Base-by-base conservation (phyloP, 2,329 filamentous ascomycete species). In the Berkeleyomyces rouxiae region DNA sequence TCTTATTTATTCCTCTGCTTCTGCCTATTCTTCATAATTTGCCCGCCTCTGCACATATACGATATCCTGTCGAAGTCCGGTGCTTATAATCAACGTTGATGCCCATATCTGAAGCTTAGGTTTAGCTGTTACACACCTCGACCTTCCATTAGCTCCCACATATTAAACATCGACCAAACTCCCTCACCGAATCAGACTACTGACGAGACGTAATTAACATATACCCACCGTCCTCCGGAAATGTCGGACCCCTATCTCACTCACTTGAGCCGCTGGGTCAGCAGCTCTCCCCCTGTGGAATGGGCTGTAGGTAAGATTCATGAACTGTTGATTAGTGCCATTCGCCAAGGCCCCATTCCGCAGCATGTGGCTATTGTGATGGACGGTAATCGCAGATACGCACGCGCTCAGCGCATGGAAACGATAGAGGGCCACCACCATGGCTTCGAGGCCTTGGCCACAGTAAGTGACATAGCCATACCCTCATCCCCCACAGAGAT, bases 351-450 rank as follows among this genome's bases (percentile, higher is more conserved):
- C 0, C 90, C 90, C 1, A 86, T 99, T 62, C 93, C 93, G 7
- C 85, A 90, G 70, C 93, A 99, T 82, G 83, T 99, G 65, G 93
- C 93, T n/a, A 99, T 99, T 71, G 92, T 96, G 68, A 99, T 99
- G 93, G 93, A 99, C 72, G 93, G 93, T 63, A 99, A 99, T 75
- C 79, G 93, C 69, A 86, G 93, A 55, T 99, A 95, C 76, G 93
- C 93, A 11, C 82, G 88, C 66, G 87, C 81, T 66, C 90, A 93
- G 75, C 85, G 92, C 67, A 96, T 99, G 72, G 93, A 99, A 77
- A 96, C 91, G 0, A 85, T 97, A 42, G 92, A 99, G 74, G 93
- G 93, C 33, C 93, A 99, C 72, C 91, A 96, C 71, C 77, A 95
- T 68, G 93, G 93, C 1, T 99, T 97, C 69, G 93, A 99, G 75